Evolutionary conservation across 306 rosid species (phyloP).

Genomic region (Parietaria judaica): DNA sequence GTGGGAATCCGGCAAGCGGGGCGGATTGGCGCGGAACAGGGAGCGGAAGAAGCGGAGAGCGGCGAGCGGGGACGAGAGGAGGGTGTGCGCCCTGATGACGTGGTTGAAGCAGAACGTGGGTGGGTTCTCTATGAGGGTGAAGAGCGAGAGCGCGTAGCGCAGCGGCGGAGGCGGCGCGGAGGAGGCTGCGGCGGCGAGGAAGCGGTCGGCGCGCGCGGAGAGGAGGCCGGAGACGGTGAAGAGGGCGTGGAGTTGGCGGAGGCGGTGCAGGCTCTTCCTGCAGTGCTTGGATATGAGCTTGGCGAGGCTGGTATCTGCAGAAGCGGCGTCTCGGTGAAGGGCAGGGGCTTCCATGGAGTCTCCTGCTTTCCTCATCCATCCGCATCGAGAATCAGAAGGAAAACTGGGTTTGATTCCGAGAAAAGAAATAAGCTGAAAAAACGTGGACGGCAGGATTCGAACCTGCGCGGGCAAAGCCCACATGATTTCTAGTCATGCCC

Average conservation of each 20-base stretch:
- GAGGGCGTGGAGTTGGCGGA: slow-evolving; percentile 45
- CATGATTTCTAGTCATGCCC: slow-evolving; percentile 82
- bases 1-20: slow-evolving; percentile 58
- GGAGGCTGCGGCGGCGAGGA: slow-evolving; percentile 15
- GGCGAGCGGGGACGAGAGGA: slow-evolving; percentile 40
- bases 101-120: slow-evolving; percentile 57
- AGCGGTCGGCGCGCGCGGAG: slow-evolving; percentile 7
- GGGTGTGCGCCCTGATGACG: slow-evolving; percentile 56
- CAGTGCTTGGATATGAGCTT: slow-evolving; percentile 26
- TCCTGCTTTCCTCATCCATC: background rate
- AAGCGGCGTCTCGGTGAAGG: background rate
- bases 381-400: no score
- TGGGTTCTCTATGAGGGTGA: slow-evolving; percentile 45
- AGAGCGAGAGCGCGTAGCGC: slow-evolving; percentile 40
- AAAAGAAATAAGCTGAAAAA: background rate
- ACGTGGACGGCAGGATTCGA: slow-evolving; percentile 61
- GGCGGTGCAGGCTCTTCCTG: slow-evolving; percentile 33
- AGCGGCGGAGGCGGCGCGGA: slow-evolving; percentile 10
- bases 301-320: background rate
- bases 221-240: slow-evolving; percentile 34
- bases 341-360: background rate
- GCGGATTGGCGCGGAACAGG: slow-evolving; percentile 31
- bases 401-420: no score
- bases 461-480: slow-evolving; percentile 72
- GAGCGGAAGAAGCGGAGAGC: slow-evolving; percentile 44